Conservation (phyloP, 169 alveolate species). For the Plasmodium billcollinsi region DNA sequence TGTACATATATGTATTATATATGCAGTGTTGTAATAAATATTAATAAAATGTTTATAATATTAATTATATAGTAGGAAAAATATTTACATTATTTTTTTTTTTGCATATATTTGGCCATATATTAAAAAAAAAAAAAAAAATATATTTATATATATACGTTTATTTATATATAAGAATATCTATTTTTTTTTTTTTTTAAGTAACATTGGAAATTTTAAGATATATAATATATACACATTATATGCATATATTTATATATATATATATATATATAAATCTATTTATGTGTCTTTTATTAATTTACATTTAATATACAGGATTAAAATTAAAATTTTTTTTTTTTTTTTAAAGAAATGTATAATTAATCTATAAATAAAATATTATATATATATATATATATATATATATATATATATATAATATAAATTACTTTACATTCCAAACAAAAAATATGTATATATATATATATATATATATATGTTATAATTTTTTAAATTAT, state of each 20-base stretch:
- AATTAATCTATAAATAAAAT: slow-evolving; percentile 14
- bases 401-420: slow-evolving; percentile 7
- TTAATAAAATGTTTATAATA: slow-evolving; percentile 8
- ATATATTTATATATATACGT: slow-evolving; percentile 13
- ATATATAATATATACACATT: slow-evolving; percentile 1
- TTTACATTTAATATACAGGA: slow-evolving; percentile 12
- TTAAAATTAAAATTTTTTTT: slow-evolving; percentile 11
- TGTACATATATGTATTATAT: neutral
- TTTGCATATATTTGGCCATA: slow-evolving; percentile 10
- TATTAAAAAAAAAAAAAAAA: neutral
- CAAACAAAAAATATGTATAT: neutral
- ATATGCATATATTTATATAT: no score
- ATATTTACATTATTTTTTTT: neutral
- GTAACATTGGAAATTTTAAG: slow-evolving; percentile 31
- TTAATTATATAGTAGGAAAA: neutral
- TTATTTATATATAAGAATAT: slow-evolving; percentile 19
- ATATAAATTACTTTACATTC: neutral
- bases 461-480: slow-evolving; percentile 9
- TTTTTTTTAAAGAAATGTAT: slow-evolving; percentile 21
- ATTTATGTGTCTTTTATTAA: slow-evolving; percentile 29
- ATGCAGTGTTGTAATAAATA: slow-evolving; percentile 23
- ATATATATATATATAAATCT: neutral
- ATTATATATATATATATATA: neutral
- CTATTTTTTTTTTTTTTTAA: slow-evolving; percentile 24
- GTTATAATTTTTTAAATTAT: slow-evolving; percentile 9